Conservation (phyloP, 306 rosid genomes). For the Inga oerstediana region DNA sequence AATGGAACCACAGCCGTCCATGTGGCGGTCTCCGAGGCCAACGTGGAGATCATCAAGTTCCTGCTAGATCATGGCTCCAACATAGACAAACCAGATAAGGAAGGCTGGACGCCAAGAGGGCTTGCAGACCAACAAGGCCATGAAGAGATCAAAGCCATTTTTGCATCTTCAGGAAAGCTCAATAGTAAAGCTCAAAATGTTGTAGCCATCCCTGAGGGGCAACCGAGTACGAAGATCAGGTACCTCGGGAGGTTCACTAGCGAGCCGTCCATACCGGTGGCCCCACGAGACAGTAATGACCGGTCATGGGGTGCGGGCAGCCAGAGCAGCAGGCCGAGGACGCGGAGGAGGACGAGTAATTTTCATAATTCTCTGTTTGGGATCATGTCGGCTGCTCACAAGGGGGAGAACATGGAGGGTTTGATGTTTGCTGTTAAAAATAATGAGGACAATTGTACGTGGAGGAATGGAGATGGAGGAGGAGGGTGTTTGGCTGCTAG, state of each 20-base stretch:
- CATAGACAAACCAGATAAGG: constrained; percentile 45
- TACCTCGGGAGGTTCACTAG: constrained; percentile 80
- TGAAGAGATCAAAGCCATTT: constrained; percentile 48
- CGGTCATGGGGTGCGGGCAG: constrained; percentile 13
- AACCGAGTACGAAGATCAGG: constrained; percentile 24
- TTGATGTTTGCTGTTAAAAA: neutral
- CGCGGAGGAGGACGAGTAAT: constrained; percentile 60
- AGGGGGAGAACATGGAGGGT: constrained; percentile 39
- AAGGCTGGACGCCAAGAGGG: constrained; percentile 64
- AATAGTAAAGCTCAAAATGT: constrained; percentile 38
- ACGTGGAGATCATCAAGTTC: constrained; percentile 53
- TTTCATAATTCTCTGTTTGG: constrained; percentile 85
- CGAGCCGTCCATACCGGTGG: constrained; percentile 65
- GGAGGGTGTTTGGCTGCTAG: constrained; percentile 20
- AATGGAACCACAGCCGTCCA: constrained; percentile 62
- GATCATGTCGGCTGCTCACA: constrained; percentile 60
- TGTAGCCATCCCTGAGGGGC: constrained; percentile 44
- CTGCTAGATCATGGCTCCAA: constrained; percentile 55
- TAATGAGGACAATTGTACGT: neutral
- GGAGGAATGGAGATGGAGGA: neutral
- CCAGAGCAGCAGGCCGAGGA: constrained; percentile 38
- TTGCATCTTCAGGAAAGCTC: constrained; percentile 21
- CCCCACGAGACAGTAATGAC: constrained; percentile 43
- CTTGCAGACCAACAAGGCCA: constrained; percentile 72
- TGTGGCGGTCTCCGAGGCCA: constrained; percentile 60